Evolutionary conservation across 257 asterid genomes (phyloP).

Genomic region (Petunia axillaris): DNA sequence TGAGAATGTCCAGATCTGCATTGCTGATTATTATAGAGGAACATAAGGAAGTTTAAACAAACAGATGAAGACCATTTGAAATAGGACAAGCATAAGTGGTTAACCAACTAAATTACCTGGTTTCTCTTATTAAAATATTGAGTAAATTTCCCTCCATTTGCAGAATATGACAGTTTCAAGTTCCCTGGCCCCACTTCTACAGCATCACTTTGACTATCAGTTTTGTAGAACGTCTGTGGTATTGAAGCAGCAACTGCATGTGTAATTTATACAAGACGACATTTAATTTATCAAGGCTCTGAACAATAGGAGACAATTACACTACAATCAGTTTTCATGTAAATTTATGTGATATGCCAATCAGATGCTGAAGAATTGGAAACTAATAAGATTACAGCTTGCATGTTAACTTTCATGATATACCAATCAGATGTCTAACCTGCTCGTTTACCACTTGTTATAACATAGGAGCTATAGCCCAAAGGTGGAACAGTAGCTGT

Average conservation of each 20-base stretch:
- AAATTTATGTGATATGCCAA: background rate
- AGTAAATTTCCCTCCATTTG: conserved; percentile 61
- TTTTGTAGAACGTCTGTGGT: conserved; percentile 36
- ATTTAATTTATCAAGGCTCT: background rate
- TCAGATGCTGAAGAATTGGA: conserved; percentile 16
- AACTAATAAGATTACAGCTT: background rate
- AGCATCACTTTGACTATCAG: conserved; percentile 45
- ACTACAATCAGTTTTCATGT: background rate
- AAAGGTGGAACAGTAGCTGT: conserved; percentile 77
- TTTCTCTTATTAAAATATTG: conserved; percentile 64
- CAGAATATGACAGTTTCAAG: conserved; percentile 79
- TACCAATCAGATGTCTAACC: conserved; percentile 41
- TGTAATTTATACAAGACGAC: conserved; percentile 27
- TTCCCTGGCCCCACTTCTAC: conserved; percentile 78
- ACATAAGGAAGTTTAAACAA: background rate
- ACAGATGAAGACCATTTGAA: background rate
- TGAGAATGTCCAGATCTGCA: background rate
- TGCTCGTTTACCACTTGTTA: conserved; percentile 52
- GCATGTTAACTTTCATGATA: conserved; percentile 27
- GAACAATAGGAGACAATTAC: conserved; percentile 7
- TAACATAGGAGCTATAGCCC: conserved; percentile 79
- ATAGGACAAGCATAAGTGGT: background rate
- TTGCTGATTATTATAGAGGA: conserved; percentile 18
- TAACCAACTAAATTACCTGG: conserved; percentile 48
- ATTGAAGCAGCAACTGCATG: conserved; percentile 54